Evolutionary conservation across 2,329 filamentous ascomycete species (phyloP).

Genomic region (Colletotrichum tanaceti): DNA sequence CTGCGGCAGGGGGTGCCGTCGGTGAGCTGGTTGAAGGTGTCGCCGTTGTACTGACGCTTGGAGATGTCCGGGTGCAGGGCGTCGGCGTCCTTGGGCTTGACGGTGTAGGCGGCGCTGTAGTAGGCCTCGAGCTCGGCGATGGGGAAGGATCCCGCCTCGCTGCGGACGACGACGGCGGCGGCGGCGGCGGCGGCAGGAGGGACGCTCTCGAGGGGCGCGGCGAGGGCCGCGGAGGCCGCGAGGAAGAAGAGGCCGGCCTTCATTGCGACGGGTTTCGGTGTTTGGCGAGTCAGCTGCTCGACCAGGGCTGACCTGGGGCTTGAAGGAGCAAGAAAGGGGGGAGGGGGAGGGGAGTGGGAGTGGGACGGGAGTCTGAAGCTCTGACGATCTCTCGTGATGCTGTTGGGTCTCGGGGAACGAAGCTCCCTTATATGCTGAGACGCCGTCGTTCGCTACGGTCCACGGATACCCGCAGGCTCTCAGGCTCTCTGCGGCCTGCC

Average conservation of each 20-base stretch:
- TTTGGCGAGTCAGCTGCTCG: slow-evolving; percentile 16
- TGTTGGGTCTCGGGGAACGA: not conserved
- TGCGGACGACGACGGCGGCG: slow-evolving; percentile 12
- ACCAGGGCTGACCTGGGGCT: slow-evolving; percentile 8
- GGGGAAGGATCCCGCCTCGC: slow-evolving; percentile 27
- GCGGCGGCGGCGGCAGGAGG: too few species aligned
- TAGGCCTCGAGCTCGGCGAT: slow-evolving; percentile 39
- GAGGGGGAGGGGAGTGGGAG: not conserved
- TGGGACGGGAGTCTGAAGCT: slow-evolving; percentile 26
- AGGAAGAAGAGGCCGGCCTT: slow-evolving; percentile 38
- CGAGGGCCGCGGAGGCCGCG: slow-evolving; percentile 32
- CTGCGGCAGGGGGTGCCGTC: slow-evolving; percentile 52
- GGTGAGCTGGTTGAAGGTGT: slow-evolving; percentile 41
- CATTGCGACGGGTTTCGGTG: slow-evolving; percentile 18
- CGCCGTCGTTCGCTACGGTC: not conserved
- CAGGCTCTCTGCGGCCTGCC: too few species aligned
- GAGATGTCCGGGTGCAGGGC: slow-evolving; percentile 16
- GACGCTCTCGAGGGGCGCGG: slow-evolving; percentile 29
- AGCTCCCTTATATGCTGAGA: slow-evolving; percentile 21
- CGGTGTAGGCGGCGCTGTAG: slow-evolving; percentile 31
- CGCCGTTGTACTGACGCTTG: slow-evolving; percentile 36
- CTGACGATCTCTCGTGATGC: slow-evolving; percentile 19
- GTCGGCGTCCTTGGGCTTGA: slow-evolving; percentile 4
- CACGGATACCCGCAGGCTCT: too few species aligned
- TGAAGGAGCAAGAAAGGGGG: not conserved